These are phyloP conservation scores for Daedaleopsis sinensis DNA, from an alignment of 768 basidiomycete species.

Conservation along the genomic window DNA sequence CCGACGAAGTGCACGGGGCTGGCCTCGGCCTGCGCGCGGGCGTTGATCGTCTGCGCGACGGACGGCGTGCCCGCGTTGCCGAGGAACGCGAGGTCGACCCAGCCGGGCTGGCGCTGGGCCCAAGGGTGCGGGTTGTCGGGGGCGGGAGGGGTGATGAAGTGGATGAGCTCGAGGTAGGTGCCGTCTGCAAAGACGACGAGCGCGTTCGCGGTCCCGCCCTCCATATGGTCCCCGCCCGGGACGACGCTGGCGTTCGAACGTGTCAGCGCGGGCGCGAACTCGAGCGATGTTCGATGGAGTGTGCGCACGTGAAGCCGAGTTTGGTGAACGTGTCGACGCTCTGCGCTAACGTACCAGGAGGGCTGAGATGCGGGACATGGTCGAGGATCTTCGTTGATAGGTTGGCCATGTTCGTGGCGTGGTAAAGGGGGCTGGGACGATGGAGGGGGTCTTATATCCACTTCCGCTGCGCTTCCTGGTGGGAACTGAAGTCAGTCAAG, in stretches of 20 bases:
- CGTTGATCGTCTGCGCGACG: slow-evolving; percentile 58
- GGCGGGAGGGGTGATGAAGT: slow-evolving; percentile 60
- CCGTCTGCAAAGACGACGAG: slow-evolving; percentile 65
- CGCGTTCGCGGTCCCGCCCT: slow-evolving; percentile 65
- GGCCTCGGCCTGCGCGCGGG: slow-evolving; percentile 44
- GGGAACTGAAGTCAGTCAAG: no score
- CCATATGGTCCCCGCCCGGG: slow-evolving; percentile 66
- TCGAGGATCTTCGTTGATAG: slow-evolving; percentile 50
- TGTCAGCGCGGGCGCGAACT: background rate
- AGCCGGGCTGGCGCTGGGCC: slow-evolving; percentile 57
- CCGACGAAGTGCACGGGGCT: slow-evolving; percentile 43
- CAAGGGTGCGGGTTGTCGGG: slow-evolving; percentile 51
- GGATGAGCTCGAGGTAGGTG: slow-evolving; percentile 69
- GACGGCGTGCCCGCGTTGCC: slow-evolving; percentile 44
- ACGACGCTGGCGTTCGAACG: slow-evolving; percentile 50
- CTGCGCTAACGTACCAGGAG: slow-evolving; percentile 56
- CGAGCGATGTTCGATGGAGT: background rate
- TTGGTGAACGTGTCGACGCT: slow-evolving; percentile 53
- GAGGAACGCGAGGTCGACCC: slow-evolving; percentile 70
- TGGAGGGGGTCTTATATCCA: no score
- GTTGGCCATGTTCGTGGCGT: no score
- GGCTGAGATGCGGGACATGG: slow-evolving; percentile 74
- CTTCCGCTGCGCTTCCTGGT: no score
- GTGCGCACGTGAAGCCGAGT: slow-evolving; percentile 62
- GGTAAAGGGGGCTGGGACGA: no score